These are phyloP conservation scores for Cladophialophora carrionii DNA, from an alignment of 2,329 filamentous ascomycete species.

Conservation along the genomic window DNA sequence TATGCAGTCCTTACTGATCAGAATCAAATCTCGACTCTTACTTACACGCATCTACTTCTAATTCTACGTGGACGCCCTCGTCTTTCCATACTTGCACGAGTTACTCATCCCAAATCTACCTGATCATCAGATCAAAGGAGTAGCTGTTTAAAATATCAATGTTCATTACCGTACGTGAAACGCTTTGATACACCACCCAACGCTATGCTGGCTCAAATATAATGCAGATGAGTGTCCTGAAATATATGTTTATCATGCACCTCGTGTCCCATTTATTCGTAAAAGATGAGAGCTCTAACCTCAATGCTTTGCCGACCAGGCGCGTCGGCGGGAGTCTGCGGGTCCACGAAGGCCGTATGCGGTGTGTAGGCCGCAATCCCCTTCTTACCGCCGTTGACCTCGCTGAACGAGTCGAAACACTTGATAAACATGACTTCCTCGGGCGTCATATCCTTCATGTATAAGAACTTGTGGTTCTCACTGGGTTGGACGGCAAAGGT, in stretches of 20 bases:
- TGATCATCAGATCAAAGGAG: too few species aligned
- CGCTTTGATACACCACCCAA: neutral
- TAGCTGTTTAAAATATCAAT: neutral
- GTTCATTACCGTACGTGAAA: neutral
- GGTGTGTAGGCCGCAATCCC: conserved; percentile 55
- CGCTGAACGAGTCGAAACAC: conserved; percentile 58
- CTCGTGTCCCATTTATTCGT: conserved; percentile 53
- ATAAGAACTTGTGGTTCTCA: conserved; percentile 64
- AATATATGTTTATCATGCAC: conserved; percentile 5
- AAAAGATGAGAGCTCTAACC: conserved; percentile 66
- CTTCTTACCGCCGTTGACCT: conserved; percentile 43
- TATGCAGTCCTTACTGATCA: neutral
- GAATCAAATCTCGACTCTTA: neutral
- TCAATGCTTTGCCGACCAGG: conserved; percentile 65
- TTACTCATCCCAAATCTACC: too few species aligned
- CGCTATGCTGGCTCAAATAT: conserved; percentile 1
- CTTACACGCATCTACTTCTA: too few species aligned
- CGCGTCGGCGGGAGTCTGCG: conserved; percentile 55
- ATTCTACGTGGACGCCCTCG: too few species aligned
- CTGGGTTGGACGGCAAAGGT: conserved; percentile 63
- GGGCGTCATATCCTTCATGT: conserved; percentile 68
- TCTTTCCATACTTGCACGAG: too few species aligned
- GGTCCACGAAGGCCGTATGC: conserved; percentile 62
- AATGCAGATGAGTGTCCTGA: neutral
- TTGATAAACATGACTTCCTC: conserved; percentile 60